Conservation (phyloP, 1,284 basidiomycete genomes). For the Ustilago trichophora region DNA sequence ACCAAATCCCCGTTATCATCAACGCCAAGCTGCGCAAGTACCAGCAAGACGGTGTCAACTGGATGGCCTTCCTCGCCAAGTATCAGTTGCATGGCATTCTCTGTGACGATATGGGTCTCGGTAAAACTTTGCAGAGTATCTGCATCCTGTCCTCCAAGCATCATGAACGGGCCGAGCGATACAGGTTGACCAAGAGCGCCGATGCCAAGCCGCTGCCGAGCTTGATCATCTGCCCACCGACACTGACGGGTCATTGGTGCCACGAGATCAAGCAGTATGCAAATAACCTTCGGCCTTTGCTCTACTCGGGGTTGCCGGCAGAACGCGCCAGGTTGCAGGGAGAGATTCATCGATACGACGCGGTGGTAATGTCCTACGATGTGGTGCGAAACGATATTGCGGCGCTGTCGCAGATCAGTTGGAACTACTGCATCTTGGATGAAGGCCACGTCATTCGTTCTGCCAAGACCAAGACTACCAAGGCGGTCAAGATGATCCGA, state of each 20-base stretch:
- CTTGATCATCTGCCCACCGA: slow-evolving; percentile 94
- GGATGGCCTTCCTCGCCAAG: slow-evolving; percentile 91
- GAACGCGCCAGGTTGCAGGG: slow-evolving; percentile 75
- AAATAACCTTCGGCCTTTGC: slow-evolving; percentile 81
- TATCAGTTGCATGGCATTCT: slow-evolving; percentile 93
- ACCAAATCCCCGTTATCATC: slow-evolving; percentile 85
- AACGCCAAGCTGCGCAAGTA: slow-evolving; percentile 96
- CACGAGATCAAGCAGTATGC: slow-evolving; percentile 96
- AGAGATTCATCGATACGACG: slow-evolving; percentile 71
- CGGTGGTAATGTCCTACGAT: slow-evolving; percentile 97
- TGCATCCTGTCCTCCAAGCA: slow-evolving; percentile 96
- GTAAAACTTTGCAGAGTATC: slow-evolving; percentile 97
- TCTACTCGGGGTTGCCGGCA: slow-evolving; percentile 89
- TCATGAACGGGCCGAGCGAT: slow-evolving; percentile 80
- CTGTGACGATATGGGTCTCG: slow-evolving; percentile 99
- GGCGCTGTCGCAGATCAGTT: slow-evolving; percentile 78
- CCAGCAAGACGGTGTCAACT: slow-evolving; percentile 97
- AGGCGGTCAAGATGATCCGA: slow-evolving; percentile 89
- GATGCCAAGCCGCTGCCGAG: slow-evolving; percentile 90
- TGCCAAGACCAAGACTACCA: slow-evolving; percentile 95
- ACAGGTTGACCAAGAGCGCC: slow-evolving; percentile 76
- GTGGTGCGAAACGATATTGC: slow-evolving; percentile 93
- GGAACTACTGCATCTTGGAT: slow-evolving; percentile 97
- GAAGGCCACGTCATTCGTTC: slow-evolving; percentile 99
- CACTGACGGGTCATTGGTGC: slow-evolving; percentile 95